phyloP scores from a whole-genome alignment of 805 yeast species.

The Metschnikowia matae region DNA sequence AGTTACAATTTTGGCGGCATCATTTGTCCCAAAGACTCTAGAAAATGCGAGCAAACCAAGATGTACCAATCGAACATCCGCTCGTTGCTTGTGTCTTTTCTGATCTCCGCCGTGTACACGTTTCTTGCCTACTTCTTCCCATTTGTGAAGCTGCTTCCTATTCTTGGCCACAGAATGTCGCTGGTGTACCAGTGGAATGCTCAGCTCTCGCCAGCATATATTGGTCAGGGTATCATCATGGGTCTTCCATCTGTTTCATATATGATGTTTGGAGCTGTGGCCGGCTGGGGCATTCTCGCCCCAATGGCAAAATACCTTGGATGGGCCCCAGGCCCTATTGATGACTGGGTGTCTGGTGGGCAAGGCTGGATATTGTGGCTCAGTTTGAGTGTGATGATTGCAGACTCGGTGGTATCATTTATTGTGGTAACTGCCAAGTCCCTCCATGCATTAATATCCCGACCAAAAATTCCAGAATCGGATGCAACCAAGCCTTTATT shows the following conservation, averaged over 20 bases:
- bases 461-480: neutral
- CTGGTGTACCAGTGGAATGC: conserved; percentile 72
- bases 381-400: conserved; percentile 87
- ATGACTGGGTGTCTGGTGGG: conserved; percentile 90
- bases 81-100: conserved; percentile 59
- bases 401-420: conserved; percentile 83
- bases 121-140: conserved; percentile 71
- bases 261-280: conserved; percentile 82
- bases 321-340: conserved; percentile 90
- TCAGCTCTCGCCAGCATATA: conserved; percentile 95
- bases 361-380: conserved; percentile 99
- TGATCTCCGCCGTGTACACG: conserved; percentile 69
- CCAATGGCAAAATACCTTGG: conserved; percentile 65
- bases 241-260: conserved; percentile 87
- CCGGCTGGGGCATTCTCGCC: conserved; percentile 92
- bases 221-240: conserved; percentile 98
- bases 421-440: conserved; percentile 51
- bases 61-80: conserved; percentile 55
- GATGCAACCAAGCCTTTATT: neutral
- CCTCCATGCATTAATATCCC: conserved; percentile 21
- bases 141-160: conserved; percentile 58
- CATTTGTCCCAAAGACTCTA: conserved; percentile 16
- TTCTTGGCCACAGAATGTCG: conserved; percentile 68
- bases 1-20: conserved; percentile 15
- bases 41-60: conserved; percentile 9